Base-by-base conservation (phyloP, 345 rosid genomes). In the Gynandropsis gynandra region DNA sequence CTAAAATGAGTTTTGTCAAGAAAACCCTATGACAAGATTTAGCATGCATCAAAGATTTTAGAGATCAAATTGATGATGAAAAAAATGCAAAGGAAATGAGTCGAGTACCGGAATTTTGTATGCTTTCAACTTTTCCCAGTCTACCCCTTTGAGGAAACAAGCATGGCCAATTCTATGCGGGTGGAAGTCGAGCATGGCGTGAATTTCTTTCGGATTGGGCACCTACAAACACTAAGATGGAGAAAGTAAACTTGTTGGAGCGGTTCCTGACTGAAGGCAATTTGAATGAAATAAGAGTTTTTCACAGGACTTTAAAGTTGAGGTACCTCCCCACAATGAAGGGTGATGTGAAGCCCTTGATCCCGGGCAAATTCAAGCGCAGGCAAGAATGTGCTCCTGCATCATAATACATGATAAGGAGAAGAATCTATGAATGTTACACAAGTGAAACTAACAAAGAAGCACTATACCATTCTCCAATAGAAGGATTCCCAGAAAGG, bases 141-240 rank as follows among this genome's bases (percentile, higher is more conserved):
- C 85, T 41, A 73, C 74, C 59, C 79, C 82, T 10, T 63, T 62
- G 48, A 92, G 72, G 72, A 52, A 85, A 66, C 86, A 82, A 1
- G 95, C 98, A 73, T 92, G 97, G 18, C 98, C 98, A 40, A 92
- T 38, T 63, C 98, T 78, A 16, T 80, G 83, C 5, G 98, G 98
- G 34, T 47, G 76, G 58, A 92, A 92, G 69, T 82, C 86, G 20
- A 92, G 78, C 97, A 92, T 92, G 54, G 71, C 59, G 45, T 79
- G 75, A 67, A 92, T 74, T 64, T 92, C 98, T 77, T 65, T 63
- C 14, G 68, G 80, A 72, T 87, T 85, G 52, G 86, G 86, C 47
- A 92, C 83, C 98, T 92, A 85, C 55, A 80, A 55, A 16, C 29
- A 78, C 93, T 79, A 79, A 72, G 93, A 76, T 59, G 47, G 36